phyloP scores from a whole-genome alignment of 495 filamentous ascomycete genomes.

The Xylaria venustula region DNA sequence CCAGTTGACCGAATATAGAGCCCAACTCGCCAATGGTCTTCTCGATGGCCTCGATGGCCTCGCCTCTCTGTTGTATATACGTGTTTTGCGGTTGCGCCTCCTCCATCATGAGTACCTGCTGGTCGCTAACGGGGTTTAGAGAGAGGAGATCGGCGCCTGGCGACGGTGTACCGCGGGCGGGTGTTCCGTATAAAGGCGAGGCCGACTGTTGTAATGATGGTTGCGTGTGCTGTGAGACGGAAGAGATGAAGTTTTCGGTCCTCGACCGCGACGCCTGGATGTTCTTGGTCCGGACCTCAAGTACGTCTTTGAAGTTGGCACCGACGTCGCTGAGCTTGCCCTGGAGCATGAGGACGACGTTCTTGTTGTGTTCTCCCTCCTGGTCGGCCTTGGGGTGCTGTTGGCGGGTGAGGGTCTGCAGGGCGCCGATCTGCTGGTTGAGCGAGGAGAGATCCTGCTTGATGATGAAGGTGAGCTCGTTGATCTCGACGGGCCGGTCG shows the following conservation, averaged over 20 bases:
- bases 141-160: conserved; percentile 72
- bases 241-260: conserved; percentile 94
- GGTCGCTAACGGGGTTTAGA: conserved; percentile 82
- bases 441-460: conserved; percentile 93
- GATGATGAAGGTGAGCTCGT: conserved; percentile 83
- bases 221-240: conserved; percentile 70
- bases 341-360: conserved; percentile 90
- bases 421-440: conserved; percentile 77
- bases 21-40: conserved; percentile 91
- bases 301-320: conserved; percentile 93
- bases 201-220: conserved; percentile 61
- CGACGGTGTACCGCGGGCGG: conserved; percentile 57
- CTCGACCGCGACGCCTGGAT: conserved; percentile 89
- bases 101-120: conserved; percentile 93
- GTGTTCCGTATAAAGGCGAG: conserved; percentile 85
- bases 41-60: conserved; percentile 96
- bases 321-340: conserved; percentile 92
- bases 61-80: conserved; percentile 89
- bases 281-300: conserved; percentile 96
- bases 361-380: conserved; percentile 96
- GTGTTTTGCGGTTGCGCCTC: conserved; percentile 80
- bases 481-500: conserved; percentile 93
- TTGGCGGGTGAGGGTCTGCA: conserved; percentile 65
- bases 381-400: conserved; percentile 80
- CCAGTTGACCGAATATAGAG: conserved; percentile 94